Evolutionary conservation across 78 protist genomes (phyloP), one percentile per base, ranked within the genome.

Genomic region (Polysphondylium violaceum): DNA sequence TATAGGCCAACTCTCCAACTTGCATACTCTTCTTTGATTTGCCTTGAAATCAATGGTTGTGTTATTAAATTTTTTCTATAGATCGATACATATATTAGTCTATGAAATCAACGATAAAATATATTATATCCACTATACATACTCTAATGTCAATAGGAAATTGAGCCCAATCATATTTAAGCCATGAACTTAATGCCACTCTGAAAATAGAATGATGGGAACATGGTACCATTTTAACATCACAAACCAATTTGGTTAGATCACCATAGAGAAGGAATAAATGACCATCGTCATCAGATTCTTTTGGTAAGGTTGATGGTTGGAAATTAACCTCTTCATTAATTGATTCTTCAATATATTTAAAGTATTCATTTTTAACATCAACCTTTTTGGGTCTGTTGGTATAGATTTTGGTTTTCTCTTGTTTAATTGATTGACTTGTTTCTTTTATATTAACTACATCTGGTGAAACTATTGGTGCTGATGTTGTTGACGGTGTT

Each of bases 201-300:
- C 36, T 27, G 11, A 43, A 41, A 2, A 29, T 6, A 5, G 50
- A 38, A 43, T 83, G 76, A 40, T 59, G 38, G 1, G 71, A 27
- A 14, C 72, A 67, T 9, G 91, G 91, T 33, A 83, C 91, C 91
- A 83, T 83, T 74, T 61, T 83, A 25, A 83, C 58, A 69, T 83
- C 91, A 40, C 59, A 67, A 23, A 83, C 91, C 38, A 83, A 69
- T 43, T 69, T 83, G 8, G 47, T 55, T 31, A 83, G 40, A 69
- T 83, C 79, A n/a, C 91, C 91, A 44, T 83, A 83, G 12, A 83
- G 23, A 11, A 83, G n/a, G 36, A 83, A 83, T 43, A 83, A 69
- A 83, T 83, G 91, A 1, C 91, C 91, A 69, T 68, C 78, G 19
- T 83, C 72, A 23, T n/a, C 27, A 5, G 91, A 55, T 33, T 59